A percentile compares a stretch with the other conserved stretches of the same genome.
Conservation (phyloP, 768 basidiomycete species). For the Trametopsis cervina region DNA sequence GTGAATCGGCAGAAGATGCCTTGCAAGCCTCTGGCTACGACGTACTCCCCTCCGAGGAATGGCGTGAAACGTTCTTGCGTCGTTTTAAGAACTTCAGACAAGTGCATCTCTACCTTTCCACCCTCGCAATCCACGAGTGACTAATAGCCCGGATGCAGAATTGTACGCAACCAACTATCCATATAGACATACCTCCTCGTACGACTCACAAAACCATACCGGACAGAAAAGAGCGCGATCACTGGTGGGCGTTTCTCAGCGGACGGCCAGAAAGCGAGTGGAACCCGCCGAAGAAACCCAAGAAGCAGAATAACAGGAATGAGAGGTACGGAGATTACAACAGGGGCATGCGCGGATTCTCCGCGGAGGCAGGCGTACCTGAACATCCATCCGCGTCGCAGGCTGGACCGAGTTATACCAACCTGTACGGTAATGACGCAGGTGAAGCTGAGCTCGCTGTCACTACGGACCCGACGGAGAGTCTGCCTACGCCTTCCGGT, state of each 20-base stretch:
- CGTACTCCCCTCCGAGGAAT: conserved; percentile 57
- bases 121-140: neutral
- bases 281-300: conserved; percentile 43
- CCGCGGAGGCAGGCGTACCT: conserved; percentile 21
- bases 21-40: conserved; percentile 16
- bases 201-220: conserved; percentile 41
- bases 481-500: conserved; percentile 34
- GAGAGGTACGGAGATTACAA: conserved; percentile 12
- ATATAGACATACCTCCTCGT: conserved; percentile 30
- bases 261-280: conserved; percentile 65
- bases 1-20: conserved; percentile 12
- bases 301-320: conserved; percentile 18
- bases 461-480: conserved; percentile 28
- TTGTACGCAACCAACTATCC: conserved; percentile 51
- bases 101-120: conserved; percentile 27
- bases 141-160: conserved; percentile 39
- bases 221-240: conserved; percentile 63
- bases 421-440: conserved; percentile 32
- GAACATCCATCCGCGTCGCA: conserved; percentile 8
- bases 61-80: conserved; percentile 50
- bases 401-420: conserved; percentile 20
- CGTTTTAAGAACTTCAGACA: conserved; percentile 63
- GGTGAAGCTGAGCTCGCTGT: conserved; percentile 36
- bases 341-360: conserved; percentile 31
- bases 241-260: conserved; percentile 75